Evolutionary conservation across 805 yeast species (phyloP).

Genomic region (Monosporozyma aquatica): DNA sequence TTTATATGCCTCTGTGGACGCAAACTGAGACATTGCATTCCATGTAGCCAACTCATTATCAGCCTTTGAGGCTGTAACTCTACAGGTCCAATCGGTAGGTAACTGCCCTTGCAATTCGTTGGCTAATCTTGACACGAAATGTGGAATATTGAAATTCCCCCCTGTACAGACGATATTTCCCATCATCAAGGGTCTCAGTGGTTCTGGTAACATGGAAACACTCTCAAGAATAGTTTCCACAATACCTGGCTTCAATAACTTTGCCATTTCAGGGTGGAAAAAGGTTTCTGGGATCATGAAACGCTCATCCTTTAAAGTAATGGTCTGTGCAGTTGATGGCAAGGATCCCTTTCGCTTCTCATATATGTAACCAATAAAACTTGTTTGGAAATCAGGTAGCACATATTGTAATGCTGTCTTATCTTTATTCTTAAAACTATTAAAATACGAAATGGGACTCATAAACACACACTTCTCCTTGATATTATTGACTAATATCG

Average conservation of each 20-base stretch:
- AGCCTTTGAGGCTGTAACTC: constrained; percentile 29
- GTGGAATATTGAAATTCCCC: constrained; percentile 66
- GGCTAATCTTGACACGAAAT: constrained; percentile 52
- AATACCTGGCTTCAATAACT: constrained; percentile 71
- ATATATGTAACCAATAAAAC: constrained; percentile 63
- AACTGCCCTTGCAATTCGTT: constrained; percentile 56
- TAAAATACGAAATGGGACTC: constrained; percentile 42
- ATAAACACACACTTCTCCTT: constrained; percentile 49
- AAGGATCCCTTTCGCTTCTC: constrained; percentile 23
- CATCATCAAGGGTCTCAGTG: constrained; percentile 61
- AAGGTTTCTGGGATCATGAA: constrained; percentile 80
- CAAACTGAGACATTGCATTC: constrained; percentile 46
- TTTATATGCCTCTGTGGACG: constrained; percentile 32
- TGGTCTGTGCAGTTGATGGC: constrained; percentile 50
- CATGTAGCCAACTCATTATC: constrained; percentile 44
- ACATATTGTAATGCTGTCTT: constrained; percentile 54
- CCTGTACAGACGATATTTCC: constrained; percentile 78
- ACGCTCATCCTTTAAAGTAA: constrained; percentile 71
- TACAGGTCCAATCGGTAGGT: constrained; percentile 63
- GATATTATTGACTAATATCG: constrained; percentile 71
- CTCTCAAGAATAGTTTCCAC: constrained; percentile 61
- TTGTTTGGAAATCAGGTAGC: constrained; percentile 79
- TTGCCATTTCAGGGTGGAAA: constrained; percentile 77
- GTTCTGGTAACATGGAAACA: constrained; percentile 61
- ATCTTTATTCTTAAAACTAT: constrained; percentile 24